These are phyloP conservation scores for Cryomyces antarcticus DNA, from an alignment of 495 filamentous ascomycete genomes.

Conservation along the genomic window DNA sequence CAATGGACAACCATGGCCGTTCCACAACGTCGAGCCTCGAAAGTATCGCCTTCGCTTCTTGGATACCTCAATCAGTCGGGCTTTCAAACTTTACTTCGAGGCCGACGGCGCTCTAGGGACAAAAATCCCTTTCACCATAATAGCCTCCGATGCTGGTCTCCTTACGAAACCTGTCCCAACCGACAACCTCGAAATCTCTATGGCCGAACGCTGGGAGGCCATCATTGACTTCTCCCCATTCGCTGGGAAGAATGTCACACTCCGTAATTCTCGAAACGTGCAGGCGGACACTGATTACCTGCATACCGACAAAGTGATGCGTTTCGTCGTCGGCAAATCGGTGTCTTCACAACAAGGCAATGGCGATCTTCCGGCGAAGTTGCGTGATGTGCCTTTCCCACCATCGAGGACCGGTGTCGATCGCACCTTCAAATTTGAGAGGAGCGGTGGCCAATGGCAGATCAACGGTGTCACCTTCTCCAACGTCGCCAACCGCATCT, in stretches of 20 bases:
- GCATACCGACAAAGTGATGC: conserved; percentile 29
- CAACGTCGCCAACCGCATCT: conserved; percentile 27
- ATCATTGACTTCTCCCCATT: conserved; percentile 28
- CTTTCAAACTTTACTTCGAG: conserved; percentile 24
- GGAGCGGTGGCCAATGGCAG: conserved; percentile 18
- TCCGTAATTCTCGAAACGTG: conserved; percentile 23
- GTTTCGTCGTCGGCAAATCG: conserved; percentile 24
- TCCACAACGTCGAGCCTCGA: conserved; percentile 29
- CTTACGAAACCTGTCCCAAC: conserved; percentile 17
- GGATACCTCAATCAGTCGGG: conserved; percentile 25
- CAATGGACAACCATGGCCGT: conserved; percentile 27
- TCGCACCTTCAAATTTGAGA: conserved; percentile 23
- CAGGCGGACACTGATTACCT: conserved; percentile 24
- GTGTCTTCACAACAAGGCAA: conserved; percentile 14
- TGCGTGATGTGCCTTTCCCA: conserved; percentile 15
- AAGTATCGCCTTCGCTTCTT: conserved; percentile 34
- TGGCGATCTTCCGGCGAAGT: conserved; percentile 10
- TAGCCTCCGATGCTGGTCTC: conserved; percentile 28
- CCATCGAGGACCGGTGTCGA: conserved; percentile 13
- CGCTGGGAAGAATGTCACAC: conserved; percentile 24
- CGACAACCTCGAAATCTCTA: conserved; percentile 20
- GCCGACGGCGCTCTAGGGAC: conserved; percentile 7
- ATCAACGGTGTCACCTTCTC: conserved; percentile 30
- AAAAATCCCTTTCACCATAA: conserved; percentile 28
- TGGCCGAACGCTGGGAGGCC: conserved; percentile 32